Conservation (phyloP, 768 basidiomycete species). For the Tylopilus sp. region DNA sequence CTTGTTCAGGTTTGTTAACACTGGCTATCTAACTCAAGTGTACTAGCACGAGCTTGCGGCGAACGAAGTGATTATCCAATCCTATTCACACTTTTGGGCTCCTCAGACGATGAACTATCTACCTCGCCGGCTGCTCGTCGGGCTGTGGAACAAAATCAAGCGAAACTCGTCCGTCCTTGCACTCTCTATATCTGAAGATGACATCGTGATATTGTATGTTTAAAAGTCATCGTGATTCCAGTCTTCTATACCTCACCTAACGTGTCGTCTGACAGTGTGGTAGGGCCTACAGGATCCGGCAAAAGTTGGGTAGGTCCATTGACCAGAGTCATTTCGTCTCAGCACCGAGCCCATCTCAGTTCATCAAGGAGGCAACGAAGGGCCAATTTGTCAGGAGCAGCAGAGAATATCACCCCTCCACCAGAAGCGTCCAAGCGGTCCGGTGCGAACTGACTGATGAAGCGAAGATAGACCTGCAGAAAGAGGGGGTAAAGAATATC, state of each 20-base stretch:
- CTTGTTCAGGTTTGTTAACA: no score
- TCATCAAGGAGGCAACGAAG: conserved; percentile 10
- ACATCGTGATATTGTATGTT: conserved; percentile 22
- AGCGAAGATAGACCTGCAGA: neutral
- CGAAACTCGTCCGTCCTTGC: neutral
- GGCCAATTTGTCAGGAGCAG: neutral
- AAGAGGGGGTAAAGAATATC: conserved; percentile 5
- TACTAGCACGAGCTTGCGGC: no score
- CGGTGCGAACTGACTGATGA: conserved; percentile 13
- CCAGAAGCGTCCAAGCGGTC: conserved; percentile 9
- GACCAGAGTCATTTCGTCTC: neutral
- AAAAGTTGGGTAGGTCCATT: conserved; percentile 19
- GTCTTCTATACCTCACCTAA: neutral
- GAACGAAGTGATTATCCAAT: no score
- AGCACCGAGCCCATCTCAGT: conserved; percentile 8
- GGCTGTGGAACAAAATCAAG: conserved; percentile 14
- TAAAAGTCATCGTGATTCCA: neutral
- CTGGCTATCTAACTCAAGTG: no score
- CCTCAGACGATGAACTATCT: neutral
- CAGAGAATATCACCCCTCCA: conserved; percentile 1
- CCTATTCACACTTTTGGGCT: no score
- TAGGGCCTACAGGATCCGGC: conserved; percentile 18
- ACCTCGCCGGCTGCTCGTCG: neutral
- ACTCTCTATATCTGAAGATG: conserved; percentile 7
- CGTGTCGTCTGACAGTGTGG: conserved; percentile 1